Percentiles rank a stretch among this genome's conserved stretches.
phyloP scores from a whole-genome alignment of 2,329 filamentous ascomycete genomes.

The Exophiala alcalophila region DNA sequence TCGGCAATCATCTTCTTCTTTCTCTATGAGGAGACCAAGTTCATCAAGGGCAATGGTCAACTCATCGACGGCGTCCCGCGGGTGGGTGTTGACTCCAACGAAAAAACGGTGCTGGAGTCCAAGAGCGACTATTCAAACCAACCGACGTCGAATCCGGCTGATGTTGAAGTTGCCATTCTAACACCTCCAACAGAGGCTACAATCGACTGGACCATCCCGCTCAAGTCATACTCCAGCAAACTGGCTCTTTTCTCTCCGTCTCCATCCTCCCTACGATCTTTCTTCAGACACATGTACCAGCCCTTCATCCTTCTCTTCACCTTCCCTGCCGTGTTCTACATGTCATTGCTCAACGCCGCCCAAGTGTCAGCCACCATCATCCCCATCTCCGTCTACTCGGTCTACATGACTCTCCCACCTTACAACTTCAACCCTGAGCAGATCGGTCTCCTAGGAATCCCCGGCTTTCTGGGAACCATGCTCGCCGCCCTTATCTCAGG shows the following conservation, averaged over 20 bases:
- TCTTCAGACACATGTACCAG: constrained; percentile 28
- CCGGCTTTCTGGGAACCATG: constrained; percentile 40
- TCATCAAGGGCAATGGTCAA: constrained; percentile 9
- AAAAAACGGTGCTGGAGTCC: constrained; percentile 4
- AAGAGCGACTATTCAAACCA: constrained; percentile 13
- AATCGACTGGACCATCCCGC: constrained; percentile 32
- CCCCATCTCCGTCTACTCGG: constrained; percentile 46
- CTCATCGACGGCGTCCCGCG: background rate
- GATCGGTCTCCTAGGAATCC: constrained; percentile 35
- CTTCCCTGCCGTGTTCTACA: constrained; percentile 38
- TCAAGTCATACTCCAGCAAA: constrained; percentile 45
- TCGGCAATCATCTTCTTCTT: constrained; percentile 44
- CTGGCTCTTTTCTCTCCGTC: constrained; percentile 35
- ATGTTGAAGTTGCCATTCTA: constrained; percentile 19
- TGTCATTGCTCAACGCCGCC: constrained; percentile 40
- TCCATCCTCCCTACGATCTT: constrained; percentile 19
- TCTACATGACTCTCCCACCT: constrained; percentile 38
- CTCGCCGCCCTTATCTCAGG: constrained; percentile 43
- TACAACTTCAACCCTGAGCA: constrained; percentile 35
- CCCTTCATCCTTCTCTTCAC: constrained; percentile 23
- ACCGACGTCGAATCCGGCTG: background rate
- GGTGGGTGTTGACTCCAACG: constrained; percentile 10
- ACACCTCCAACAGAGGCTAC: background rate
- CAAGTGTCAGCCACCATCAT: constrained; percentile 45
- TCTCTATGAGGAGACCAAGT: constrained; percentile 45